Evolutionary conservation across 2,329 filamentous ascomycete species (phyloP).

Genomic region (Ophiocordyceps camponoti-leonardi): DNA sequence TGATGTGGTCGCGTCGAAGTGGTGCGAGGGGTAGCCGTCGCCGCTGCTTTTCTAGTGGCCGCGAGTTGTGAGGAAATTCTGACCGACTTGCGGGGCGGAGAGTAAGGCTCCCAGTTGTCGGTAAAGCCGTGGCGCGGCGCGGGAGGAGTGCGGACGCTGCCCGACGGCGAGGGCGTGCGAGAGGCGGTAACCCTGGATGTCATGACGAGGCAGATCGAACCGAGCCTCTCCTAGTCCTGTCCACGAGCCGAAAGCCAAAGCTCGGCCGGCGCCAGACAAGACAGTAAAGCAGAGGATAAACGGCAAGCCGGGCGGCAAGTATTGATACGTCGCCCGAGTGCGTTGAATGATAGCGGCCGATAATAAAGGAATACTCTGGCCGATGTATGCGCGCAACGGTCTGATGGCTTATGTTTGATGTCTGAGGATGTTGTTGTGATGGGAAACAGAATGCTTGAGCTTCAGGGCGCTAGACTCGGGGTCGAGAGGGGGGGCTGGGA

Average conservation of each 20-base stretch:
- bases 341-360: neutral
- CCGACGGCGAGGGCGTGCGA: slow-evolving; percentile 43
- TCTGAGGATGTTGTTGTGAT: slow-evolving; percentile 5
- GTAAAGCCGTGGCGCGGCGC: slow-evolving; percentile 50
- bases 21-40: slow-evolving; percentile 33
- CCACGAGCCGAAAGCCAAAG: slow-evolving; percentile 4
- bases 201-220: slow-evolving; percentile 6
- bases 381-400: neutral
- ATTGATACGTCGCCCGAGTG: neutral
- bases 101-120: slow-evolving; percentile 57
- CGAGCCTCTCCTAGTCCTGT: slow-evolving; percentile 2
- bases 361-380: neutral
- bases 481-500: slow-evolving; percentile 7
- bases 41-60: slow-evolving; percentile 33
- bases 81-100: slow-evolving; percentile 46
- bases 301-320: neutral
- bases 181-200: slow-evolving; percentile 12
- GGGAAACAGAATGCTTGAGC: neutral
- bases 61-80: slow-evolving; percentile 41
- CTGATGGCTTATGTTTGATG: neutral
- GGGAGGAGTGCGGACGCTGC: slow-evolving; percentile 44
- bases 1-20: slow-evolving; percentile 13
- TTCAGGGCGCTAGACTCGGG: slow-evolving; percentile 6
- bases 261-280: slow-evolving; percentile 2
- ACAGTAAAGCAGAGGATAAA: neutral